Conservation (phyloP, 208 protist species). For the Trypanosoma mega region DNA sequence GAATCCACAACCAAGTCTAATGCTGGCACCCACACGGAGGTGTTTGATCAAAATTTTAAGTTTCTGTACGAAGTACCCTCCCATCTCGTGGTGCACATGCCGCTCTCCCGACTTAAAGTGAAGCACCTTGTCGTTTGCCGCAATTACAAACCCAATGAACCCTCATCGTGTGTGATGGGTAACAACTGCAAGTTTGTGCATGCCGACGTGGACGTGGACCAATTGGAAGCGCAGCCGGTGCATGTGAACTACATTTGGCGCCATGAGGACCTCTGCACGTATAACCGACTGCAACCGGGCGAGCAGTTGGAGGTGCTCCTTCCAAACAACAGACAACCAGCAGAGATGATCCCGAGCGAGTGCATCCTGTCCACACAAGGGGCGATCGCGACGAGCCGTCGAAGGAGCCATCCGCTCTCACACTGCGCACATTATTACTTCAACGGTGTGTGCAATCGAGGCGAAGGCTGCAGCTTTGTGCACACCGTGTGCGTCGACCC, state of each 20-base stretch:
- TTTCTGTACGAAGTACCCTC: constrained; percentile 61
- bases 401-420: constrained; percentile 38
- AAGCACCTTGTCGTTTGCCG: constrained; percentile 80
- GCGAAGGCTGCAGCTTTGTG: constrained; percentile 73
- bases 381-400: constrained; percentile 16
- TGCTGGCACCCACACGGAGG: too few relatives aligned
- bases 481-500: constrained; percentile 77
- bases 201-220: constrained; percentile 48
- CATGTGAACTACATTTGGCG: constrained; percentile 86
- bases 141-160: constrained; percentile 49
- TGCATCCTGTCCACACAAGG: constrained; percentile 31
- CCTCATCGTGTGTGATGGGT: constrained; percentile 56
- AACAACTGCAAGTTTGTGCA: constrained; percentile 82
- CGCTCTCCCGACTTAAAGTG: constrained; percentile 71
- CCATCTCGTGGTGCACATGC: constrained; percentile 52
- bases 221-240: constrained; percentile 55
- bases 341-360: constrained; percentile 32
- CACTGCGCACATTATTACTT: constrained; percentile 89
- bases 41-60: constrained; percentile 73
- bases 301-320: constrained; percentile 29
- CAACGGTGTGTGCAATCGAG: constrained; percentile 83
- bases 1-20: too few relatives aligned
- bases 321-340: constrained; percentile 22
- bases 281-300: constrained; percentile 50
- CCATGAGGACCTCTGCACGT: constrained; percentile 59